These are phyloP conservation scores for Macrotyloma uniflorum DNA, from an alignment of 306 rosid genomes.

Conservation along the genomic window DNA sequence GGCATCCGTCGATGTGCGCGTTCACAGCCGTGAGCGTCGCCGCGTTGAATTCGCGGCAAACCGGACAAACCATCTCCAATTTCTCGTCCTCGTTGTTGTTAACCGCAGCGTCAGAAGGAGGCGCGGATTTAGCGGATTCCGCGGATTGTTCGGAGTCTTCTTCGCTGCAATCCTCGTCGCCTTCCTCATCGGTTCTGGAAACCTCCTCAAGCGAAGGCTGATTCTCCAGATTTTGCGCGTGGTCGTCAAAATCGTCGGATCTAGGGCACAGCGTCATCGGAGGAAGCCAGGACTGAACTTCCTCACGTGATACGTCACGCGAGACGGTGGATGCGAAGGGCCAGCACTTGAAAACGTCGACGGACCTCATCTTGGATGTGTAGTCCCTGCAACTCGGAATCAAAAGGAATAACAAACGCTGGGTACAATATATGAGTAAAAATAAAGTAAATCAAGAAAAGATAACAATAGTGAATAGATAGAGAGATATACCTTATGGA, in stretches of 20 bases:
- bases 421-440: background rate
- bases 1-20: constrained; percentile 69
- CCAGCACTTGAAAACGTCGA: constrained; percentile 72
- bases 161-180: background rate
- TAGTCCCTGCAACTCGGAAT: constrained; percentile 62
- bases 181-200: constrained; percentile 23
- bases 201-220: background rate
- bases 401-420: background rate
- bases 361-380: constrained; percentile 72
- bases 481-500: constrained; percentile 68
- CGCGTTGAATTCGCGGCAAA: constrained; percentile 62
- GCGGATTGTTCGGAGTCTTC: constrained; percentile 18
- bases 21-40: constrained; percentile 65
- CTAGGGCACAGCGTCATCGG: constrained; percentile 67
- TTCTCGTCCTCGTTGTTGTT: constrained; percentile 36
- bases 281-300: constrained; percentile 62
- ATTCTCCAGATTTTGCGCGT: background rate
- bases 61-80: constrained; percentile 71
- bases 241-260: constrained; percentile 47
- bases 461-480: too few relatives aligned
- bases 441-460: background rate
- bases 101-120: background rate
- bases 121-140: background rate
- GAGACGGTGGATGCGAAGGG: constrained; percentile 53
- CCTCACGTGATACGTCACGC: constrained; percentile 32